Evolutionary conservation across 768 basidiomycete species (phyloP).

Genomic region (Tylopilus rubrobrunneus): DNA sequence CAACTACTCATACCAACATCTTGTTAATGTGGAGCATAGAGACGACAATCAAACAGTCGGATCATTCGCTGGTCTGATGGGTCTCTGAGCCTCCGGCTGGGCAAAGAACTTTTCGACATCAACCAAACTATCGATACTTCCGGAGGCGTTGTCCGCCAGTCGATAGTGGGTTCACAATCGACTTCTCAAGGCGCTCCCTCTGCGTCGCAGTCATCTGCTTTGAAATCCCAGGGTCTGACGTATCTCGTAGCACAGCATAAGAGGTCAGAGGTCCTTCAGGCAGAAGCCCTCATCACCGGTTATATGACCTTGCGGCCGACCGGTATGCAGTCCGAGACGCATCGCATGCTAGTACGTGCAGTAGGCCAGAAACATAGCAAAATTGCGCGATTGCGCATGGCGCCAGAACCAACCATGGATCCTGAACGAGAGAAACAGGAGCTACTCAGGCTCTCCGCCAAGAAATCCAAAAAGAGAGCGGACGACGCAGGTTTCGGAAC

Average conservation of each 20-base stretch:
- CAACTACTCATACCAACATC: background rate
- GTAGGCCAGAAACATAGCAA: constrained; percentile 85
- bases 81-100: constrained; percentile 81
- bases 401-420: constrained; percentile 71
- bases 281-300: constrained; percentile 79
- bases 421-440: constrained; percentile 74
- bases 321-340: constrained; percentile 87
- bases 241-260: constrained; percentile 91
- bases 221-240: constrained; percentile 70
- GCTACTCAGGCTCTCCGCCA: constrained; percentile 57
- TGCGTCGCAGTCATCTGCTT: constrained; percentile 34
- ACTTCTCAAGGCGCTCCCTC: constrained; percentile 39
- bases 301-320: constrained; percentile 82
- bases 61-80: constrained; percentile 97
- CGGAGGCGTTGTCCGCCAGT: constrained; percentile 57
- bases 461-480: constrained; percentile 57
- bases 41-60: constrained; percentile 84
- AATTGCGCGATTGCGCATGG: constrained; percentile 73
- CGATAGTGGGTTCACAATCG: constrained; percentile 45
- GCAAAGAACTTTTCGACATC: constrained; percentile 93
- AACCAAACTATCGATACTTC: constrained; percentile 76
- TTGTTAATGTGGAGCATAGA: constrained; percentile 39
- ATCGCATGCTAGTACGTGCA: constrained; percentile 82
- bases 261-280: constrained; percentile 79
- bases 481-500: constrained; percentile 48